A percentile compares a stretch with the other conserved stretches of the same genome.
phyloP scores from a whole-genome alignment of 2,329 filamentous ascomycete genomes.

The Scedosporium dehoogii region DNA sequence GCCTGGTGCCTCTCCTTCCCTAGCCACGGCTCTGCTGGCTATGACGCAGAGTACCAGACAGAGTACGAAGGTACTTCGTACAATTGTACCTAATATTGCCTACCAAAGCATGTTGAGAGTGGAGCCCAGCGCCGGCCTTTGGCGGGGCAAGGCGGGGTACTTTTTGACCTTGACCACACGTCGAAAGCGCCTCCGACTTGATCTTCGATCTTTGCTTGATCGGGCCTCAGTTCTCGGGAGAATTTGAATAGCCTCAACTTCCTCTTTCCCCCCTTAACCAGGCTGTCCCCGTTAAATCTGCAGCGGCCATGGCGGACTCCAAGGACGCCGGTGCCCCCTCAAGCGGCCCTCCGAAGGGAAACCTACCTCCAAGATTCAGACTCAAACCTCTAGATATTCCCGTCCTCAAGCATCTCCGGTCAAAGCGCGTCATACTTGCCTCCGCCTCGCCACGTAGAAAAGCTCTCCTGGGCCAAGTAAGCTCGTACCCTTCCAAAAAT shows the following conservation, averaged over 20 bases:
- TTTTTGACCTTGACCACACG: no score
- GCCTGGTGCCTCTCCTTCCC: no score
- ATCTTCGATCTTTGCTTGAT: background rate
- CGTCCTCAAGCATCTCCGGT: constrained; percentile 64
- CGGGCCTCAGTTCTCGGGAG: background rate
- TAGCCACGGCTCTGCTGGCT: no score
- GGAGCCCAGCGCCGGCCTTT: no score
- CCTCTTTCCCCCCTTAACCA: background rate
- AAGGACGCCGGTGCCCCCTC: background rate
- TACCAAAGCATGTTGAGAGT: no score
- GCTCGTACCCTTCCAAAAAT: background rate
- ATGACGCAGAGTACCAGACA: no score
- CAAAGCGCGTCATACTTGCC: constrained; percentile 77
- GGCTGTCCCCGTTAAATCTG: background rate
- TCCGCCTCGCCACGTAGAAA: constrained; percentile 79
- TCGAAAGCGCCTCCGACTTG: no score
- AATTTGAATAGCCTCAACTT: background rate
- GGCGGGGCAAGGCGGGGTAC: no score
- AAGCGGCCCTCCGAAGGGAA: background rate
- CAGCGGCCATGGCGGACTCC: background rate
- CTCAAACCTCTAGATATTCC: constrained; percentile 54
- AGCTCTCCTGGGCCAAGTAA: constrained; percentile 65
- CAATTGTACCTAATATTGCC: no score
- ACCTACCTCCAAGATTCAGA: background rate
- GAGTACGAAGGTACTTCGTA: no score